Base-by-base conservation (phyloP, 495 filamentous ascomycete species). In the Penicillium ochrochloron region DNA sequence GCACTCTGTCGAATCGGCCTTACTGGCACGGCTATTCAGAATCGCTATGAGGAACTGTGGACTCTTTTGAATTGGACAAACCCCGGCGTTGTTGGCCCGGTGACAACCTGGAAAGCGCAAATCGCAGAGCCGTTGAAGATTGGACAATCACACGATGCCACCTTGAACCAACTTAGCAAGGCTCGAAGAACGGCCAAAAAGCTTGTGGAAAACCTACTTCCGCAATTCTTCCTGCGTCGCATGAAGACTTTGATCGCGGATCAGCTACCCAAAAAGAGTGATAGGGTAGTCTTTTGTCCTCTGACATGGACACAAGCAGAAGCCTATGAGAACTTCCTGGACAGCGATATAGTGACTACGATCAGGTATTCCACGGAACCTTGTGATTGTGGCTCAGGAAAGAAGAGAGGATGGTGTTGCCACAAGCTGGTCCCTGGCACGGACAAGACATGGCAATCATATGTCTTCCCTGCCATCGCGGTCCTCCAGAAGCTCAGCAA, bases 11-110 rank as follows among this genome's bases (percentile, higher is more conserved):
- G 95, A 25, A 95, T 99, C 61, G 95, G 95, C 0, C 79, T 99
- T 27, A 98, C 96, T 0, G 95, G 95, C 8, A 99, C 95, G 6
- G 96, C 96, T 10, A 97, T 99, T 19, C 95, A 99, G 64, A 99
- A 99, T 73, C 94, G 93, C 66, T 99, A 99, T 73, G 92, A 97
- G 70, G 96, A 99, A 75, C 84, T 99, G 2, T 99, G 95, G 95
- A 95, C 93, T 4, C 82, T 99, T 4, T 79, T 99, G 14, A 97
- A 98, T 76, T 99, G 95, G 95, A 93, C 93, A 1, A 96, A 97
- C 69, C 95, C 95, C 1, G 96, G 95, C 0, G 80, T 84, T 39
- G 89, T 97, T 64, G 95, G 95, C 3, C 90, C 92, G 0, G 77
- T 91, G 11, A 81, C 82, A 17, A 87, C 88, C 21, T 99, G 95